These are phyloP conservation scores for Durusdinium trenchii DNA, from an alignment of 73 alveolate genomes.

Conservation along the genomic window DNA sequence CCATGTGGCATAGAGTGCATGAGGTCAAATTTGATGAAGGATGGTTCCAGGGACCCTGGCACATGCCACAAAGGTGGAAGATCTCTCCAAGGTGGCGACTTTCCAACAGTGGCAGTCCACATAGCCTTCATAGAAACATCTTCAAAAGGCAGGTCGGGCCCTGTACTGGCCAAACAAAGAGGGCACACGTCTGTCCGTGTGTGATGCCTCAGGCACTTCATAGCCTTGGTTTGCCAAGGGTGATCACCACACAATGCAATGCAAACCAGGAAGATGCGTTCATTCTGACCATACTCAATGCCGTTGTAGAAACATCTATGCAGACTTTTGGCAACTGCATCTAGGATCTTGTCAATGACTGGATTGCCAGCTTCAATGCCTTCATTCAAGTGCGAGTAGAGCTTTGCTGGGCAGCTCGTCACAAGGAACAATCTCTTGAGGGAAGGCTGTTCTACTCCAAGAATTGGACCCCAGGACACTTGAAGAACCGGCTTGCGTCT, in stretches of 20 bases:
- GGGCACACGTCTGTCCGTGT: not conserved
- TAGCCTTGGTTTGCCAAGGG: slow-evolving; percentile 34
- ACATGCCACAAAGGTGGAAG: not conserved
- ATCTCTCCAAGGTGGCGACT: not conserved
- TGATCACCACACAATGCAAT: slow-evolving; percentile 31
- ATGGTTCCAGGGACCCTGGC: not conserved
- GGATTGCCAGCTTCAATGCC: slow-evolving; percentile 34
- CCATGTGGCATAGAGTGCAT: slow-evolving; percentile 45
- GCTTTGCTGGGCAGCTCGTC: not conserved
- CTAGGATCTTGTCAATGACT: not conserved
- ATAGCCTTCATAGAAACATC: not conserved
- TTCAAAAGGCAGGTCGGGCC: not conserved
- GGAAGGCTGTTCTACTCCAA: not conserved
- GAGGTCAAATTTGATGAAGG: slow-evolving; percentile 20
- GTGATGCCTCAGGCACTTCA: not conserved
- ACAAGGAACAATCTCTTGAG: slow-evolving; percentile 1
- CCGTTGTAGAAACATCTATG: not conserved
- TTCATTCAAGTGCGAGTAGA: not conserved
- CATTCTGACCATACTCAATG: not conserved
- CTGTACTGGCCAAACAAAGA: not conserved
- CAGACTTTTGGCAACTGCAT: not conserved
- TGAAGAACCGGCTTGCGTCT: slow-evolving; percentile 37
- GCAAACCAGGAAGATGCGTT: not conserved
- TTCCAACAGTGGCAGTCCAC: not conserved
- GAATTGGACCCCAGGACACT: not conserved